These are phyloP conservation scores for Zopfia rhizophila DNA, from an alignment of 2,329 filamentous ascomycete genomes.

Conservation along the genomic window DNA sequence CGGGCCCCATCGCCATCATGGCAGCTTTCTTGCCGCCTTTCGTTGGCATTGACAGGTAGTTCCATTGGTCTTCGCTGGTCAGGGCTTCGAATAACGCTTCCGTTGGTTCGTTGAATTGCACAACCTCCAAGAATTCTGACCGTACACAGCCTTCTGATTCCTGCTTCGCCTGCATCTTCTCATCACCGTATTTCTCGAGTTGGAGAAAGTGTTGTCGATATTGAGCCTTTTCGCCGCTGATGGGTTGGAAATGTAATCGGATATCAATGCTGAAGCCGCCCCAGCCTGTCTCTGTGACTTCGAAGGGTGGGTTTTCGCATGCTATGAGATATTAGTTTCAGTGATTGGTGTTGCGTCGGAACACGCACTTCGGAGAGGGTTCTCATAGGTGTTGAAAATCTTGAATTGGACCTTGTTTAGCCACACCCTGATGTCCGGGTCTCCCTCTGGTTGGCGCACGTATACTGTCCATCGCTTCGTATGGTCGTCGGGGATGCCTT, in stretches of 20 bases:
- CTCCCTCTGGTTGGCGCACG: conserved; percentile 87
- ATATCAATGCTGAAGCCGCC: conserved; percentile 98
- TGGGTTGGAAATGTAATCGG: conserved; percentile 90
- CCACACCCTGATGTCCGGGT: conserved; percentile 90
- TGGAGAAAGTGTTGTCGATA: conserved; percentile 94
- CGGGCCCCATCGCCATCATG: conserved; percentile 33
- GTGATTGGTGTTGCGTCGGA: conserved; percentile 5
- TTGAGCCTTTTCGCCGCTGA: conserved; percentile 91
- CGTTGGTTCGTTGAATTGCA: conserved; percentile 97
- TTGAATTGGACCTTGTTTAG: conserved; percentile 98
- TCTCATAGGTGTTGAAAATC: conserved; percentile 95
- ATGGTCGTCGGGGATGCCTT: conserved; percentile 84
- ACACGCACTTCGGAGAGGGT: conserved; percentile 78
- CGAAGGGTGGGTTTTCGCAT: conserved; percentile 78
- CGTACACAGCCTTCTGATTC: conserved; percentile 68
- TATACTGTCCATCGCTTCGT: conserved; percentile 98
- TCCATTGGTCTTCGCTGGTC: conserved; percentile 74
- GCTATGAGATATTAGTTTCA: conserved; percentile 57
- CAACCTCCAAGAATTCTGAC: conserved; percentile 88
- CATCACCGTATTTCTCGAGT: conserved; percentile 85
- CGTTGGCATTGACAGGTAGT: conserved; percentile 51
- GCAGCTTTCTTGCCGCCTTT: conserved; percentile 57
- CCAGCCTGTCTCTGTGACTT: conserved; percentile 94
- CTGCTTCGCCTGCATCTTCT: conserved; percentile 71
- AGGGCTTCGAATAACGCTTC: conserved; percentile 90